These are phyloP conservation scores for Salix udensis DNA, from an alignment of 345 rosid species.

Conservation along the genomic window DNA sequence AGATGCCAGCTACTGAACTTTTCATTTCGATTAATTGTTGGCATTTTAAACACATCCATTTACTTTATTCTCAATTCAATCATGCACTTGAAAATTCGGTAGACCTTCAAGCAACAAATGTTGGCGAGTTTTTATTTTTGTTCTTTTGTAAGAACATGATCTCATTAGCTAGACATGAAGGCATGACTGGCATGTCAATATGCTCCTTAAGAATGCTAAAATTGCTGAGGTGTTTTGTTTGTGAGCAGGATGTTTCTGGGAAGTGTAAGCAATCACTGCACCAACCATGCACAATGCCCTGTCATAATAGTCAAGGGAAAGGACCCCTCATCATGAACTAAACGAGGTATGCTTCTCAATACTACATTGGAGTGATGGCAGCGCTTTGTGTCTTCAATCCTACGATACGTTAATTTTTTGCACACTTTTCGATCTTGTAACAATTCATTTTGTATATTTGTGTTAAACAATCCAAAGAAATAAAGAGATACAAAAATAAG, in stretches of 20 bases:
- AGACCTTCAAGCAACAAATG: background rate
- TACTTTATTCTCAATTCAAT: background rate
- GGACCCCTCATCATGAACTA: conserved; percentile 33
- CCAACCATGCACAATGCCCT: conserved; percentile 76
- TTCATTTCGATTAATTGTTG: no score
- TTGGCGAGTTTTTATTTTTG: background rate
- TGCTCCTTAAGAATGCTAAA: background rate
- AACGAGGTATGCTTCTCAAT: conserved; percentile 24
- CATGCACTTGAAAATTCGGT: background rate
- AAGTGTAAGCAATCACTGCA: conserved; percentile 90
- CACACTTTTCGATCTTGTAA: background rate
- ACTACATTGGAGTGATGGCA: conserved; percentile 1
- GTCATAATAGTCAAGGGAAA: conserved; percentile 66
- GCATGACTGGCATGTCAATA: background rate
- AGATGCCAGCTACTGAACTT: background rate
- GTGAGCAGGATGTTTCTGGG: conserved; percentile 81
- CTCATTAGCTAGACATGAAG: background rate
- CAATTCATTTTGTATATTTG: background rate
- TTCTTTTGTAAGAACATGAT: background rate
- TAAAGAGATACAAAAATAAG: no score
- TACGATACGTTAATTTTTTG: background rate
- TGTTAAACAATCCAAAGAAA: background rate
- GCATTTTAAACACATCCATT: no score
- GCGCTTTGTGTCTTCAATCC: background rate
- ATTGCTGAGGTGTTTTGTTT: background rate